Conservation (phyloP, 805 yeast species). For the Yarrowia keelungensis region DNA sequence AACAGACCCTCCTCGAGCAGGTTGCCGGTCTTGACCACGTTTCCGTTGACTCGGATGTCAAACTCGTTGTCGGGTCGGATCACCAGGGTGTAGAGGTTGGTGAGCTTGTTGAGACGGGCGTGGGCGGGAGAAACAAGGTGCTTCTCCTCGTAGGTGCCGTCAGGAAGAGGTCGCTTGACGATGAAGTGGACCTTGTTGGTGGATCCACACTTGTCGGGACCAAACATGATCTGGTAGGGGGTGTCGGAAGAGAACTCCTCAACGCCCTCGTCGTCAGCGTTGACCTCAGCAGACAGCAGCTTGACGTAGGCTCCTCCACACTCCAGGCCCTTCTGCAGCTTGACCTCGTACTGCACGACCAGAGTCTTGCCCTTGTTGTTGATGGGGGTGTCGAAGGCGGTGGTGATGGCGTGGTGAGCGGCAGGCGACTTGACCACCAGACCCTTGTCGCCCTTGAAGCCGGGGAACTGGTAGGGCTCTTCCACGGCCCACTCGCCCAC, state of each 20-base stretch:
- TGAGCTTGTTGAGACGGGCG: slow-evolving; percentile 59
- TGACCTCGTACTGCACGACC: slow-evolving; percentile 89
- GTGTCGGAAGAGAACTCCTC: slow-evolving; percentile 66
- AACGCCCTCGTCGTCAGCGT: slow-evolving; percentile 49
- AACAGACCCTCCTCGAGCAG: slow-evolving; percentile 63
- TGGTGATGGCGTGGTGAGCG: slow-evolving; percentile 82
- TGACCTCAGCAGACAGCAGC: slow-evolving; percentile 57
- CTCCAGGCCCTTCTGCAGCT: slow-evolving; percentile 74
- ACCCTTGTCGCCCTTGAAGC: slow-evolving; percentile 71
- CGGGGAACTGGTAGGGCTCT: slow-evolving; percentile 64
- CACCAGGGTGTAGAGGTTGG: slow-evolving; percentile 79
- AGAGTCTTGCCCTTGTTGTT: slow-evolving; percentile 68
- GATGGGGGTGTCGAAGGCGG: slow-evolving; percentile 62
- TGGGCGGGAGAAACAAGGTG: slow-evolving; percentile 72
- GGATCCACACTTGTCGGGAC: slow-evolving; percentile 90
- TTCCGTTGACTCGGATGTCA: slow-evolving; percentile 85
- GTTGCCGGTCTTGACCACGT: slow-evolving; percentile 71
- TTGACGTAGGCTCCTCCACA: slow-evolving; percentile 95
- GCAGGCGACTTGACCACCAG: slow-evolving; percentile 78
- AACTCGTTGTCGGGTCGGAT: slow-evolving; percentile 68
- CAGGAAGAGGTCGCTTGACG: slow-evolving; percentile 64
- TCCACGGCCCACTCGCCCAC: slow-evolving; percentile 80
- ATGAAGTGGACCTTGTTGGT: slow-evolving; percentile 83
- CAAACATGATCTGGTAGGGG: slow-evolving; percentile 88
- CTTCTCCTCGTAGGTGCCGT: slow-evolving; percentile 69